Conservation (phyloP, 2,329 filamentous ascomycete species). For the Neophaeococcomyces aloes region DNA sequence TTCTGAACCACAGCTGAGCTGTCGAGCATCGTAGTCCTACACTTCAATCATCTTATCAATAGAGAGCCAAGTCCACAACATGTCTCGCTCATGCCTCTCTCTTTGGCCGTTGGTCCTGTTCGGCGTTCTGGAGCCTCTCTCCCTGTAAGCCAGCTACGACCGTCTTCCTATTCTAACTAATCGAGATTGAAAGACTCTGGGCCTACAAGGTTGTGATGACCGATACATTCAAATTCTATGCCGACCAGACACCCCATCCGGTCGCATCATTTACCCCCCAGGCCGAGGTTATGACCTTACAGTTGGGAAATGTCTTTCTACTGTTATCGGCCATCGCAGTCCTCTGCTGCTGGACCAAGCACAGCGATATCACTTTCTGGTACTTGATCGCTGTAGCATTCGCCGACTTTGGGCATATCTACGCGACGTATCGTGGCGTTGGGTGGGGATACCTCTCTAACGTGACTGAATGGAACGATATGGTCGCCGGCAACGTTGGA, state of each 20-base stretch:
- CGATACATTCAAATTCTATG: slow-evolving; percentile 52
- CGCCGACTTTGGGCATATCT: slow-evolving; percentile 59
- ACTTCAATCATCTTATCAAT: too few relatives aligned
- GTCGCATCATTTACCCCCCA: slow-evolving; percentile 28
- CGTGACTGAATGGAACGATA: slow-evolving; percentile 53
- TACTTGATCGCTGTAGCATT: slow-evolving; percentile 56
- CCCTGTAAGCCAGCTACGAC: slow-evolving; percentile 42
- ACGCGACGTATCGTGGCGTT: slow-evolving; percentile 49
- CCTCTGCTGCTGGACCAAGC: slow-evolving; percentile 53
- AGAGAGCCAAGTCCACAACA: slow-evolving; percentile 24
- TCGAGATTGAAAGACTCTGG: slow-evolving; percentile 42
- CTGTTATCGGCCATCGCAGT: slow-evolving; percentile 55
- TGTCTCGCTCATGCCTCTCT: slow-evolving; percentile 52
- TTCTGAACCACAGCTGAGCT: too few relatives aligned
- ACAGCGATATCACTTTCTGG: slow-evolving; percentile 54
- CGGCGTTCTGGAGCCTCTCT: slow-evolving; percentile 57
- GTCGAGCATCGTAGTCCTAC: too few relatives aligned
- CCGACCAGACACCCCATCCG: slow-evolving; percentile 46
- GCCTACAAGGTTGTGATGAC: slow-evolving; percentile 44
- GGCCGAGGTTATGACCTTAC: slow-evolving; percentile 49
- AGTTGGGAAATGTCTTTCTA: slow-evolving; percentile 61
- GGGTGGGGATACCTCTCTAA: slow-evolving; percentile 46
- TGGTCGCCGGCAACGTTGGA: slow-evolving; percentile 64
- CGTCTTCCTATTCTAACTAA: neutral
- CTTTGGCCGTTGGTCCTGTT: slow-evolving; percentile 55